Base-by-base conservation (phyloP, 495 filamentous ascomycete species). In the Penicillium cosmopolitanum region DNA sequence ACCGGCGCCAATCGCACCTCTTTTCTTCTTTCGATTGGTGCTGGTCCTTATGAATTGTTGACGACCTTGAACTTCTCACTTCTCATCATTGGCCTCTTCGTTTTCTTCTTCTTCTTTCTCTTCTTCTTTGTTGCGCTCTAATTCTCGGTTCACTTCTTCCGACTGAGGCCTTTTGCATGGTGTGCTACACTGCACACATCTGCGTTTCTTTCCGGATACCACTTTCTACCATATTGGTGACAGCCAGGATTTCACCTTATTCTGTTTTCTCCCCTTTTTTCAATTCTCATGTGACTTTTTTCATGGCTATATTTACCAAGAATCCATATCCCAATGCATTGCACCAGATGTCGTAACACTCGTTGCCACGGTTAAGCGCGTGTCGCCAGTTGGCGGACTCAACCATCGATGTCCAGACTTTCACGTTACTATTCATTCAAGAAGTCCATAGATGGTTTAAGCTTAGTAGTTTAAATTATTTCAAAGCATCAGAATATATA, bases 41-140 rank as follows among this genome's bases (percentile, higher is more conserved):
- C 65, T 48, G 48, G 66, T 62, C 57, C 59, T 76, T 68, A 74
- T 73, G 76, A 78, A 65, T 60, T 68, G 47, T 69, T 73, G 66
- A 76, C 70, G 73, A 77, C 69, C 62, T 63, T 66, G 63, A 62
- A 62, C 63, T 57, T 56, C 57, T 58, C 43, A 59, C 63, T 57
- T 56, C 57, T 58, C 43, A 59, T 51, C 44, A 47, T 42, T 51
- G 58, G 53, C 53, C 50, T 60, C 42, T 56, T 61, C 51, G 38
- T 56, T 61, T 42, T 31, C 50, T 56, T 51, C 51, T 10, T 34
- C 36, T 59, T 59, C 50, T 44, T 16, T 11, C 36, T 62, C 57
- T 62, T 56, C 59, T 50, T 62, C 38, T 52, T 53, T 54, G 18
- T 19, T 48, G 50, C 19, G 35, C 52, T 63, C 38, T 56, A 58